A percentile compares a stretch with the other conserved stretches of the same genome.
Conservation (phyloP, 768 basidiomycete species). For the Pholiota microspora region DNA sequence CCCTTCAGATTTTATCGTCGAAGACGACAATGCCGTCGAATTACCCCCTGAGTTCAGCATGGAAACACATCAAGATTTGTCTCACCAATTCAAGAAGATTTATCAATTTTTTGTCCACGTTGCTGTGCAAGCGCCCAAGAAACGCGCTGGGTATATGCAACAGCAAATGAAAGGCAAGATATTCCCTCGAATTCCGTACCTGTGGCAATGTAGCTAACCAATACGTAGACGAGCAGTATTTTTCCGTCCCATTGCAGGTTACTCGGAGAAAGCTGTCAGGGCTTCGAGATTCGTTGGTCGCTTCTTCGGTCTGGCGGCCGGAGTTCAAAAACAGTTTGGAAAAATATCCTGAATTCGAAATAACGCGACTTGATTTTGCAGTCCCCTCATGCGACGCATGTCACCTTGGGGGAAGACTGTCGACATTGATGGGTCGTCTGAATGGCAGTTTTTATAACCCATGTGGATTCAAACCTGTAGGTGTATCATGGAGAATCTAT, state of each 20-base stretch:
- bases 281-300: constrained; percentile 70
- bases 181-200: too few relatives aligned
- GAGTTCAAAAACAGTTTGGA: constrained; percentile 66
- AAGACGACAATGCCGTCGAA: constrained; percentile 54
- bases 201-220: too few relatives aligned
- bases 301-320: constrained; percentile 82
- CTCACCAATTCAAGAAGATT: constrained; percentile 82
- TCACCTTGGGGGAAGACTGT: constrained; percentile 66
- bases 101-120: constrained; percentile 88
- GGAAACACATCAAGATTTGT: constrained; percentile 71
- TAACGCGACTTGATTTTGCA: constrained; percentile 51
- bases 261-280: constrained; percentile 70
- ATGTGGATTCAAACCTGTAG: constrained; percentile 50
- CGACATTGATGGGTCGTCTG: constrained; percentile 60
- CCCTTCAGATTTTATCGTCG: constrained; percentile 55
- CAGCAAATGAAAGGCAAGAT: constrained; percentile 45
- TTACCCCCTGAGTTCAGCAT: constrained; percentile 83
- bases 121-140: constrained; percentile 53
- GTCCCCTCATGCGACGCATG: constrained; percentile 80
- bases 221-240: constrained; percentile 59
- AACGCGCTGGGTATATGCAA: constrained; percentile 56
- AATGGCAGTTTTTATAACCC: constrained; percentile 69
- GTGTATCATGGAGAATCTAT: background rate
- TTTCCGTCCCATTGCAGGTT: constrained; percentile 64
- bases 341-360: constrained; percentile 61